Conservation (phyloP, 2,329 filamentous ascomycete species). For the Alternaria dauci region DNA sequence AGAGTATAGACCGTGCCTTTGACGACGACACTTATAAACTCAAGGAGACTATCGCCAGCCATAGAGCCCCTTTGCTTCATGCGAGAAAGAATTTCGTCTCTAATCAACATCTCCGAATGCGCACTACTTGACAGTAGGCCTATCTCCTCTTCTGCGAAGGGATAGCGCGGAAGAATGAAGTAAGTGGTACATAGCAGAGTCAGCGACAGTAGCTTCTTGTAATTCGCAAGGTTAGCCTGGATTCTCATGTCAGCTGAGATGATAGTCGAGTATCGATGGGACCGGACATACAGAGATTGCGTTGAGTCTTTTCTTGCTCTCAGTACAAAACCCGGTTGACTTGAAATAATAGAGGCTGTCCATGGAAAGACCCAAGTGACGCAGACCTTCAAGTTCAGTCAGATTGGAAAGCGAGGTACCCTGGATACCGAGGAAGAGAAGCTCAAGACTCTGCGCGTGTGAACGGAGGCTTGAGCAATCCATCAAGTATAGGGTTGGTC, state of each 20-base stretch:
- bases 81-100: neutral
- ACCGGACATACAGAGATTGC: neutral
- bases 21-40: neutral
- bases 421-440: neutral
- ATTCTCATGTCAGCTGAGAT: no score
- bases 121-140: no score
- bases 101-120: neutral
- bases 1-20: neutral
- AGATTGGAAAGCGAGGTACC: neutral
- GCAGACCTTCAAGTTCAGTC: neutral
- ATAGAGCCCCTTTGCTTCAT: neutral
- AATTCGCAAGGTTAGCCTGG: no score
- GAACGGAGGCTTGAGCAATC: neutral
- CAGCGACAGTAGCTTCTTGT: no score
- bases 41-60: neutral
- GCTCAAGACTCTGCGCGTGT: neutral
- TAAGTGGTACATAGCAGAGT: no score
- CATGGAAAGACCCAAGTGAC: neutral
- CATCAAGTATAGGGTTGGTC: neutral
- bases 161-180: neutral
- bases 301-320: neutral
- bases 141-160: no score
- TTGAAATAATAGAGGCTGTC: neutral
- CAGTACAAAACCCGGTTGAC: neutral
- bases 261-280: no score